Percentiles rank a stretch among this genome's conserved stretches.
Evolutionary conservation across 1,284 basidiomycete species (phyloP).

Genomic region (Malassezia furfur): DNA sequence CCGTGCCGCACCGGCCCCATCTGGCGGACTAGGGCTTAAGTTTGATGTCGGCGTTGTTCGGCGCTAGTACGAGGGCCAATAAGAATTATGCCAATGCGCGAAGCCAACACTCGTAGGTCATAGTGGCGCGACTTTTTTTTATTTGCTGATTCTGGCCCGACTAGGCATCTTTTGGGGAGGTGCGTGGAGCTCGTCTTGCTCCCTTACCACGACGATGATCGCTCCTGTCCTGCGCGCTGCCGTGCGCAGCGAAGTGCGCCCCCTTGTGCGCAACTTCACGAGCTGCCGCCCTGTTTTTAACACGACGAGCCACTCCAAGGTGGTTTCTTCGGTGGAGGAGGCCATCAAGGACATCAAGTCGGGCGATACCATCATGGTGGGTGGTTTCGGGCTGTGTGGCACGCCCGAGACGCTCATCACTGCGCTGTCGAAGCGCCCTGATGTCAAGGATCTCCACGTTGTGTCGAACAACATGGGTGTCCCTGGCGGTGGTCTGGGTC

Average conservation of each 20-base stretch:
- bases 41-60: no score
- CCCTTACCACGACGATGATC: not conserved
- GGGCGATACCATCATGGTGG: constrained; percentile 34
- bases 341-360: constrained; percentile 39
- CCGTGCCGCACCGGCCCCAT: not conserved
- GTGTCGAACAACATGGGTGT: constrained; percentile 46
- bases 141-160: no score
- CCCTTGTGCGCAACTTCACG: not conserved
- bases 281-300: constrained; percentile 5
- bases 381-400: constrained; percentile 46
- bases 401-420: constrained; percentile 43
- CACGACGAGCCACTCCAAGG: constrained; percentile 20
- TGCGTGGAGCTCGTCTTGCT: not conserved
- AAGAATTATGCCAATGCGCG: not conserved
- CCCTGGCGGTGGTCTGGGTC: constrained; percentile 34
- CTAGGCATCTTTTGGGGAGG: not conserved
- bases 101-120: not conserved
- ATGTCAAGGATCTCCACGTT: constrained; percentile 35
- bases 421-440: constrained; percentile 27
- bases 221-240: constrained; percentile 2
- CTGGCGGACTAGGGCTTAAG: no score
- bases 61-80: not conserved
- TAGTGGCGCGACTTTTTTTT: constrained; percentile 4
- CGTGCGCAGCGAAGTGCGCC: constrained; percentile 5
- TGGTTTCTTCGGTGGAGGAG: constrained; percentile 30